Percentiles rank a stretch among this genome's conserved stretches.
Evolutionary conservation across 805 yeast species (phyloP).

Genomic region (Pichia gijzeniarum): DNA sequence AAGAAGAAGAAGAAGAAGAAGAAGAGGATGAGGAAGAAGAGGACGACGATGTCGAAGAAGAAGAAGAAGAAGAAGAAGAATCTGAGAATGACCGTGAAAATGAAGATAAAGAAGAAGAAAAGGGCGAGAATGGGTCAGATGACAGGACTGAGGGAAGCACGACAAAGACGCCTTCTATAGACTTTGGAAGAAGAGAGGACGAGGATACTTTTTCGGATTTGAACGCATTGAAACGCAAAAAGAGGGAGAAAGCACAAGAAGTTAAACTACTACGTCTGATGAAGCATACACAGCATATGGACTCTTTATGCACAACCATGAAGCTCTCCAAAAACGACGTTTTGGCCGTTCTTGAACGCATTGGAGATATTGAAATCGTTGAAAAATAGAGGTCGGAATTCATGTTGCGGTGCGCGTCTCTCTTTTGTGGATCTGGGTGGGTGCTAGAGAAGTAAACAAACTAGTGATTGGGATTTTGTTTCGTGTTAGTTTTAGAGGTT

Average conservation of each 20-base stretch:
- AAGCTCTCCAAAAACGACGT: conserved; percentile 50
- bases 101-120: not conserved
- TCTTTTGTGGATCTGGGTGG: too few species aligned
- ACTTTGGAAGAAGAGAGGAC: conserved; percentile 4
- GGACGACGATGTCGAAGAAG: not conserved
- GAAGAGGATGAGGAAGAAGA: not conserved
- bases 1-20: not conserved
- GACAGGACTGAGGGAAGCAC: not conserved
- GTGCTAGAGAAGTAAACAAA: not conserved
- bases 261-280: conserved; percentile 38
- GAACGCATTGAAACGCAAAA: conserved; percentile 17
- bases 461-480: not conserved
- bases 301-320: conserved; percentile 65
- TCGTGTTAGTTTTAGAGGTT: too few species aligned
- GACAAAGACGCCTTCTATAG: not conserved
- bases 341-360: conserved; percentile 36
- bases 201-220: conserved; percentile 6
- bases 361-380: conserved; percentile 32
- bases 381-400: not conserved
- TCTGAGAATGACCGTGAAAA: not conserved
- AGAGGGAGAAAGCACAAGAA: conserved; percentile 27
- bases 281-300: conserved; percentile 50
- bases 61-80: not conserved
- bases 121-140: not conserved
- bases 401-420: too few species aligned